Evolutionary conservation across 2,329 filamentous ascomycete species (phyloP), one percentile per base, ranked within the genome.

Genomic region (Aspergillus tubingensis): DNA sequence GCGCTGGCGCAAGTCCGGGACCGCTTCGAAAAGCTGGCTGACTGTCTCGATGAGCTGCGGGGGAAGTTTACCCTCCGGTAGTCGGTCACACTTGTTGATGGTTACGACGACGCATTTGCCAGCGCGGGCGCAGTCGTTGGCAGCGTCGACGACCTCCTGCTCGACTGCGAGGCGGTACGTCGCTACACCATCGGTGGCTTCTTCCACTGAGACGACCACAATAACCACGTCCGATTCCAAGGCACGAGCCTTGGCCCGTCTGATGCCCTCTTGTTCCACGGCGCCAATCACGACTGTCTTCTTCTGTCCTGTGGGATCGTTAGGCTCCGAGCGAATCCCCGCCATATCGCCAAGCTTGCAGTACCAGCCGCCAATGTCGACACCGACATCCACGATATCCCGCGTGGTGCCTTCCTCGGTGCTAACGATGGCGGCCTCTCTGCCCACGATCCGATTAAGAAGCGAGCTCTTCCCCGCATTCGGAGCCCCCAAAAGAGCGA

Each of bases 291-390:
- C 58, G 38, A 65, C 55, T 11, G 32, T 36, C 6, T 60, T 62
- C 15, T 57, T 57, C 7, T 48, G 36, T n/a, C 67, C 67, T 21
- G 64, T 60, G 8, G 39, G 60, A 25, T 55, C 59, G 13, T 58
- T 59, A 27, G 48, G 32, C 43, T 72, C 72, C 2, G 83, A 85
- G 53, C 92, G 84, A 67, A 99, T 86, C 1, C 95, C 95, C 19
- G 95, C 95, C 69, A 95, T 98, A 77, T 99, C 95, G 15, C 94
- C 93, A 71, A 99, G 88, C n/a, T 91, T 91, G 75, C 93, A 96
- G 53, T 96, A 86, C 79, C 91, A 99, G 0, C 95, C 95, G 0
- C 88, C 87, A 51, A 99, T 83, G 77, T 99, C 95, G 25, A 99
- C 83, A 27, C 90, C 90, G 0, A 95, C 91, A 78, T 99, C 95